Conservation (phyloP, 2,329 filamentous ascomycete species). For the Hypoxylon sp. region DNA sequence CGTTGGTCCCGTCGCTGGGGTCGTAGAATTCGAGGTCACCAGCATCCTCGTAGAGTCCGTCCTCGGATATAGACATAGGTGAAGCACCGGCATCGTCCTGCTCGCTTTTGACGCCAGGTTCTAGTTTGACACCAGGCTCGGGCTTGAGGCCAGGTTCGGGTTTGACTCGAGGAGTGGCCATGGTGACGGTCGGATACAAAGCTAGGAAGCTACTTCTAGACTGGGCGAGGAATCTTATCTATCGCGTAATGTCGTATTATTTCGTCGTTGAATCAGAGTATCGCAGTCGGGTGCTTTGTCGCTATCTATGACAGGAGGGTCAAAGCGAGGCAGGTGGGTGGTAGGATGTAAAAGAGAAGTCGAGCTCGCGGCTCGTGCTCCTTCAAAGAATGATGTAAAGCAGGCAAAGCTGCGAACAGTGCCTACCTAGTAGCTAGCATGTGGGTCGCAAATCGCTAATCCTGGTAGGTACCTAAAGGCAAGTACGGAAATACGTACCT, state of each 20-base stretch:
- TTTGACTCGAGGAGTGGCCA: slow-evolving; percentile 46
- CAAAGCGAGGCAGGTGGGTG: not conserved
- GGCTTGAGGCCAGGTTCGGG: slow-evolving; percentile 43
- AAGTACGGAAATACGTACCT: not conserved
- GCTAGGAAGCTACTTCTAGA: not conserved
- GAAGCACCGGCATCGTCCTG: slow-evolving; percentile 57
- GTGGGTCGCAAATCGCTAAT: not conserved
- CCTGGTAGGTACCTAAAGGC: not conserved
- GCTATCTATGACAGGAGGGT: not conserved
- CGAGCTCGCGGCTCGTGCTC: slow-evolving; percentile 28
- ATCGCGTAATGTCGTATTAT: slow-evolving; percentile 13
- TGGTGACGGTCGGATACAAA: slow-evolving; percentile 34
- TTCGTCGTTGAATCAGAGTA: not conserved
- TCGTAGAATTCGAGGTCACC: slow-evolving; percentile 69
- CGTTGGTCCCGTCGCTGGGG: slow-evolving; percentile 52
- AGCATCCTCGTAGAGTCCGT: slow-evolving; percentile 74
- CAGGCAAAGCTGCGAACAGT: slow-evolving; percentile 17
- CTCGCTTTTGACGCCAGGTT: slow-evolving; percentile 61
- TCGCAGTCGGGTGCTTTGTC: not conserved
- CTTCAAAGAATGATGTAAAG: slow-evolving; percentile 31
- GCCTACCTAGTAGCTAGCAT: not conserved
- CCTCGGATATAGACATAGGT: slow-evolving; percentile 65
- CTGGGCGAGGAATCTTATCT: not conserved
- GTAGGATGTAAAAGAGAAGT: slow-evolving; percentile 5
- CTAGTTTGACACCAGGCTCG: slow-evolving; percentile 46